These are phyloP conservation scores for Proliferodiscus dingleyae DNA, from an alignment of 2,329 filamentous ascomycete genomes.

Conservation along the genomic window DNA sequence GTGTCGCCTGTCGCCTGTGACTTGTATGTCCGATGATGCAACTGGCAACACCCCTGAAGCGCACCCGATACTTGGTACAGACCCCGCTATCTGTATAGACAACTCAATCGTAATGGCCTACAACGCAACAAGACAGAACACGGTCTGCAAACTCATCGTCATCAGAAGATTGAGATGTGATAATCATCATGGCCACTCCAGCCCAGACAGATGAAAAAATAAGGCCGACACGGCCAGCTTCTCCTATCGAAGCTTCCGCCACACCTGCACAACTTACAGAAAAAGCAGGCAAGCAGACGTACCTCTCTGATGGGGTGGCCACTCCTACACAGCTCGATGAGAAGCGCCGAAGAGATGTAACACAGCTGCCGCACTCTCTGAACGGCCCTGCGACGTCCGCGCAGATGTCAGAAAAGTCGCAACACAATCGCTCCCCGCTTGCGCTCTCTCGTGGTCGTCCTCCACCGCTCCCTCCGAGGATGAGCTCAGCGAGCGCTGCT, in stretches of 20 bases:
- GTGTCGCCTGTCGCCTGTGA: no score
- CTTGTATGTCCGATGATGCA: no score
- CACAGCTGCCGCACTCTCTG: background rate
- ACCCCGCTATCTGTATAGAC: background rate
- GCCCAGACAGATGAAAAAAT: slow-evolving; percentile 11
- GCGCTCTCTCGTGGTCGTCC: slow-evolving; percentile 3
- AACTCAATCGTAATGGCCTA: no score
- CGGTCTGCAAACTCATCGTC: background rate
- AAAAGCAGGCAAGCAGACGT: slow-evolving; percentile 10
- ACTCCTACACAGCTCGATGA: slow-evolving; percentile 18
- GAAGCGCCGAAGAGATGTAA: slow-evolving; percentile 12
- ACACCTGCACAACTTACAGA: slow-evolving; percentile 22
- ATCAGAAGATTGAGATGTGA: background rate
- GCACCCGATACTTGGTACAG: no score
- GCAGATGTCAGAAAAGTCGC: slow-evolving; percentile 15
- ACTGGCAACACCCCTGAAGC: no score
- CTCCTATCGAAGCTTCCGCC: background rate
- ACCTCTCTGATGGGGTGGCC: slow-evolving; percentile 6
- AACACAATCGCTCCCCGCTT: background rate
- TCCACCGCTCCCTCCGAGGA: slow-evolving; percentile 28
- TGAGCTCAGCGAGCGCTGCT: slow-evolving; percentile 11
- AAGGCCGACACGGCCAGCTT: background rate
- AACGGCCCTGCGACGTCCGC: slow-evolving; percentile 11
- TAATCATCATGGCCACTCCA: slow-evolving; percentile 8
- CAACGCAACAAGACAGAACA: background rate